Conservation (phyloP, 345 rosid species). For the Salix exigua region DNA sequence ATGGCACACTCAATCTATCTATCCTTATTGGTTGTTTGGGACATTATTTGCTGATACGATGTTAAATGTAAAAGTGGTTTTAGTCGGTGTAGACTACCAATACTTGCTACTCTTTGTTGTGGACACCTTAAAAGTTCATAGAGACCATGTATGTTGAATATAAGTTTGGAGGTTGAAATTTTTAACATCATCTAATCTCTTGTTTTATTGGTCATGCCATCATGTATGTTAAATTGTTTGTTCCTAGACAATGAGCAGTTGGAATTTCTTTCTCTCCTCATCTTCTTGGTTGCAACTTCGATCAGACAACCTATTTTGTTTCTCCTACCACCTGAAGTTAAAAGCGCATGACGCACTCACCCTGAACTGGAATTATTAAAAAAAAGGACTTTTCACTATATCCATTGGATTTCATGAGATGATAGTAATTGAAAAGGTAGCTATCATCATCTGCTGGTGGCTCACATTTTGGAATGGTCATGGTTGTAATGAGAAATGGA, state of each 20-base stretch:
- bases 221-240: background rate
- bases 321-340: background rate
- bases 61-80: background rate
- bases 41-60: background rate
- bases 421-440: no score
- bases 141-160: background rate
- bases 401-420: background rate
- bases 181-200: background rate
- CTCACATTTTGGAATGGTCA: background rate
- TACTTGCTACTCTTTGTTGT: background rate
- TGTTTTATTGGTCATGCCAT: background rate
- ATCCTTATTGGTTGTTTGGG: background rate
- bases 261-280: background rate
- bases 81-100: background rate
- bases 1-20: background rate
- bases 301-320: background rate
- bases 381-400: background rate
- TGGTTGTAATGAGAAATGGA: background rate
- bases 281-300: background rate
- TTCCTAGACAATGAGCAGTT: background rate
- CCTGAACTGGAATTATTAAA: background rate
- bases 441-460: background rate
- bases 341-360: background rate
- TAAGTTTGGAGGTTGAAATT: background rate
- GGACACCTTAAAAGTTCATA: background rate